Evolutionary conservation across 352 stramenopile species (phyloP), one percentile per base, ranked within the genome.

Genomic region (Pythium utonaiense): DNA sequence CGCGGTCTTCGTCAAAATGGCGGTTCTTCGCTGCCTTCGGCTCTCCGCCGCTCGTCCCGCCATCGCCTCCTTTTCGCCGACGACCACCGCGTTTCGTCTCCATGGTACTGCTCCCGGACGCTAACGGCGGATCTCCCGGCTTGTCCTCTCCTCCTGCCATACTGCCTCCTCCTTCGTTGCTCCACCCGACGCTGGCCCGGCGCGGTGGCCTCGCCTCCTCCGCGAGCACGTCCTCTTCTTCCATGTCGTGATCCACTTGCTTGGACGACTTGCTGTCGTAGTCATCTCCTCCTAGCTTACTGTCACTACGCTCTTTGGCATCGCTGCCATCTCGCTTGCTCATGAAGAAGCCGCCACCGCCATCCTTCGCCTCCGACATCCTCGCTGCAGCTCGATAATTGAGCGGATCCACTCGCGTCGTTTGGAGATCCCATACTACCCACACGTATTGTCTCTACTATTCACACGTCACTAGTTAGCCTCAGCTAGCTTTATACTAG

Each of bases 1-100:
- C 79, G 27, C 77, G 66, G 34, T 88, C 82, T 17, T 91, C 82
- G 56, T 89, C 82, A 36, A 91, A 91, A 53, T 91, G 80, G 12
- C 77, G 76, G 51, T 88, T 89, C 64, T 84, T 88, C 24, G 53
- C 24, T 3, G 50, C 58, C 53, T 84, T 82, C 56, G 71, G 73
- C 25, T 78, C 74, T 2, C 31, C n/a, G 8, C 42, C 65, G 17
- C 70, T 50, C 1, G 59, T 51, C 17, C 57, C 49, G 27, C 52
- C 36, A 2, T 88, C 78, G 1, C 75, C 73, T 7, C 78, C 82
- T 54, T 88, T 87, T 40, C 82, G 79, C 21, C 82, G 70, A 38
- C 82, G 67, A 31, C 77, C 63, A n/a, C 54, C 59, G 5, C 82
- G 79, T 50, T 91, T 91, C 0, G 69, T 66, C 42, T 88, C 78